A percentile compares a stretch with the other conserved stretches of the same genome.
Evolutionary conservation across 2,329 filamentous ascomycete genomes (phyloP).

Genomic region (Lomentospora prolificans): DNA sequence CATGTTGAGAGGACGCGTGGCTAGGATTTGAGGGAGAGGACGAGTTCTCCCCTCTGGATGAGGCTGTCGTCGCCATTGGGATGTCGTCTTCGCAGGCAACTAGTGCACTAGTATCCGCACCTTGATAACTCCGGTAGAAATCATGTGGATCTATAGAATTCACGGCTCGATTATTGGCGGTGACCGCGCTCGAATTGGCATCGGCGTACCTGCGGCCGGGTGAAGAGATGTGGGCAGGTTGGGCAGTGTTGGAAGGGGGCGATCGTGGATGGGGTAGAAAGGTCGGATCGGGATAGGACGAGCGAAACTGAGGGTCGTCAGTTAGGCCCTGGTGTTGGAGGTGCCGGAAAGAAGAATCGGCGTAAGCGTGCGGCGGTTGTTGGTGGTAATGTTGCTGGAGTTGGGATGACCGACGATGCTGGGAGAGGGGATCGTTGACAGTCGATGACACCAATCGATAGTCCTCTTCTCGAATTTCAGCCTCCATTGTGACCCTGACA

Average conservation of each 20-base stretch:
- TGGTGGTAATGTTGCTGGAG: constrained; percentile 20
- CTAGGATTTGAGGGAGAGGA: constrained; percentile 40
- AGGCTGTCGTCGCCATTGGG: constrained; percentile 21
- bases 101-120: constrained; percentile 23
- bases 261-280: not conserved
- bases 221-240: not conserved
- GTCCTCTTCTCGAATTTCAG: constrained; percentile 33
- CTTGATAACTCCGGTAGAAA: constrained; percentile 43
- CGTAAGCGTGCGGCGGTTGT: constrained; percentile 14
- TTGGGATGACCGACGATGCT: constrained; percentile 13
- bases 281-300: constrained; percentile 8
- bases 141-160: constrained; percentile 41
- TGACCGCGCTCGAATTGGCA: constrained; percentile 16
- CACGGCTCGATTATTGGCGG: constrained; percentile 25
- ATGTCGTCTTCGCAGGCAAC: constrained; percentile 17
- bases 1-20: constrained; percentile 37
- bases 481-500: constrained; percentile 40
- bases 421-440: constrained; percentile 13
- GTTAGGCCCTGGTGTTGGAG: constrained; percentile 16
- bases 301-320: constrained; percentile 14
- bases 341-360: constrained; percentile 11
- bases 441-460: constrained; percentile 24
- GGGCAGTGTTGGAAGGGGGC: not conserved
- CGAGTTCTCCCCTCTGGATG: constrained; percentile 31
- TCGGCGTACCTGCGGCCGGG: constrained; percentile 10